Conservation (phyloP, 1,284 basidiomycete species). For the Phellinidium pouzarii region DNA sequence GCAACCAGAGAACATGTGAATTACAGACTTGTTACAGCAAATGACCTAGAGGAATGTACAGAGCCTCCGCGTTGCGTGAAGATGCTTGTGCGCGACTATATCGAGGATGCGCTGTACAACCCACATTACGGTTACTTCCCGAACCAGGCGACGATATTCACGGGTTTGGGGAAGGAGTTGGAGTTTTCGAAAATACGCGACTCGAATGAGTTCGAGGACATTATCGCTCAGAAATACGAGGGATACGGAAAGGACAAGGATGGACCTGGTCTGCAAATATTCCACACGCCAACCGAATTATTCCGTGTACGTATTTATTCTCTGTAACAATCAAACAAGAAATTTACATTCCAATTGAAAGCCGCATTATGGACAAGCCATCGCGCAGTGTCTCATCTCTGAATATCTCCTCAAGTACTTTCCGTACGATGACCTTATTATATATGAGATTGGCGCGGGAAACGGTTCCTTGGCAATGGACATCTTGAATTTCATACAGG, state of each 20-base stretch:
- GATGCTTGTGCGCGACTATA: slow-evolving; percentile 95
- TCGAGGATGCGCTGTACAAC: slow-evolving; percentile 96
- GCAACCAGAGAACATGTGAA: slow-evolving; percentile 42
- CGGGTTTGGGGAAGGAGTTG: slow-evolving; percentile 58
- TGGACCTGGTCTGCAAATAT: slow-evolving; percentile 85
- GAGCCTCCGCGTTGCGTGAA: slow-evolving; percentile 77
- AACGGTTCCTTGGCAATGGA: slow-evolving; percentile 92
- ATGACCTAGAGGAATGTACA: slow-evolving; percentile 53
- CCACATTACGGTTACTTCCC: slow-evolving; percentile 97
- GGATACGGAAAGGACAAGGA: slow-evolving; percentile 58
- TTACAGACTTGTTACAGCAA: slow-evolving; percentile 69
- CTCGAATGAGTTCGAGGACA: slow-evolving; percentile 73
- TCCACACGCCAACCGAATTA: slow-evolving; percentile 98
- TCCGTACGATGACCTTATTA: slow-evolving; percentile 90
- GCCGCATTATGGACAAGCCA: slow-evolving; percentile 92
- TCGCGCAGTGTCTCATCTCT: slow-evolving; percentile 82
- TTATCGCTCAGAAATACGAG: slow-evolving; percentile 72
- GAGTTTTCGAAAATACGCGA: slow-evolving; percentile 68
- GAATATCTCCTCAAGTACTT: slow-evolving; percentile 94
- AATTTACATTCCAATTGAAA: slow-evolving; percentile 28
- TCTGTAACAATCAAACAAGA: slow-evolving; percentile 15
- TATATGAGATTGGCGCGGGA: slow-evolving; percentile 97
- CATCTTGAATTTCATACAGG: slow-evolving; percentile 75
- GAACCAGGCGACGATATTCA: slow-evolving; percentile 84
- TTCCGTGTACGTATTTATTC: slow-evolving; percentile 73